Evolutionary conservation across 1,139 yeast species (phyloP), one percentile per base, ranked within the genome.

Genomic region (Yamadazyma diospyri): DNA sequence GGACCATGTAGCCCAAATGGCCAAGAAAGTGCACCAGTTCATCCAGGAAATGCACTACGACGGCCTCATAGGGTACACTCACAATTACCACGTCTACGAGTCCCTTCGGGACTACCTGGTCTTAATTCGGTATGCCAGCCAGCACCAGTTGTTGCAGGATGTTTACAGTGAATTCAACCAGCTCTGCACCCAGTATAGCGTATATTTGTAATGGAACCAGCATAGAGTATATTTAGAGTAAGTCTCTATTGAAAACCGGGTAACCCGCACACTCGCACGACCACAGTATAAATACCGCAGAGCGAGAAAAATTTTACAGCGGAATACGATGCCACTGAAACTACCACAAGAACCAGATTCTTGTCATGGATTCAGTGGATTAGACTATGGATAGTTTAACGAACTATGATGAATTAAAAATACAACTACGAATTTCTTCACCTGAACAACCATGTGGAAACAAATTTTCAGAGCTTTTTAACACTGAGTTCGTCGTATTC

Each of bases 391-490:
- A 6, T 18, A 18, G 9, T 18, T 7, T 9, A 6, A 18, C 6
- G 20, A 40, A 55, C 59, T 69, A 63, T 65, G 72, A 65, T 63
- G 54, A 51, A 57, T 53, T 51, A 53, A 53, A 51, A 49, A 58
- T 15, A 54, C 55, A 50, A 61, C 69, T 59, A 65, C 69, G 81
- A 76, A 76, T 76, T 76, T 76, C 81, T 76, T 76, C 81, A 73
- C 64, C 81, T 73, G 81, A 76, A 70, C 43, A 46, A 49, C 62
- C 69, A 61, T 73, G 79, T 70, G 67, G 78, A 72, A 49, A 57
- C 55, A 69, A 62, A 62, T 62, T 69, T 63, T 65, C 79, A 74
- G 81, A 76, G 81, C 81, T 76, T 76, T 76, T 76, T 76, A 76
- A 76, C 80, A 69, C 81, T 76, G 81, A 75, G 46, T 45, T 44